Evolutionary conservation across 2,329 filamentous ascomycete species (phyloP), one percentile per base, ranked within the genome.

Genomic region (Pseudogymnoascus verrucosus): DNA sequence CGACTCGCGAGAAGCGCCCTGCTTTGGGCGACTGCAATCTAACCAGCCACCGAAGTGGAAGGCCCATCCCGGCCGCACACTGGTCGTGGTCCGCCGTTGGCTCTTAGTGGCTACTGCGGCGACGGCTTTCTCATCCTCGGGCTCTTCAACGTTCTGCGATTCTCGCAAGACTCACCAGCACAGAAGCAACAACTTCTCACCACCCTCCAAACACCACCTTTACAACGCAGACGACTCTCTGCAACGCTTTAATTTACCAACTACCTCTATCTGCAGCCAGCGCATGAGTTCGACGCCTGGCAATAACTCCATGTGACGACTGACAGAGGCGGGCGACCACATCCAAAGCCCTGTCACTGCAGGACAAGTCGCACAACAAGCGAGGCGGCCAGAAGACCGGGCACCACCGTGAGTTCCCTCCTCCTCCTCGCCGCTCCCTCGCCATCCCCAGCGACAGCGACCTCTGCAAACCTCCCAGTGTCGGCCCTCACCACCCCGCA

Each of bases 341-440:
- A 65, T 66, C 71, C 68, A 72, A 71, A 69, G 71, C 72, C 72
- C 70, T 72, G 71, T 40, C 69, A 71, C 69, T 68, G 69, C 68
- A 72, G 69, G 67, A 69, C 64, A 64, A 67, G 67, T 62, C 21
- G 34, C 69, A 69, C 63, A 67, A 68, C 66, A 68, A 68, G 68
- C 65, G 65, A 67, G 69, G 69, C 68, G 68, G 68, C 62, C 71
- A 70, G 65, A 71, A 67, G 63, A 47, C 62, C 11, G 62, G 28
- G 54, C 26, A 39, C 54, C 47, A 37, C 28, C 26, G 44, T 57
- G 62, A 28, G 26, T 59, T 63, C 6, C 7, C 37, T 63, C 34
- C 19, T 36, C 34, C 26, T 60, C 47, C n/a, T 64, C 61, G 26
- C 36, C 37, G 19, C 37, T 26, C 14, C 28, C 36, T 39, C 37